Base-by-base conservation (phyloP, 805 yeast species). In the Cyberlindnera galapagoensis region DNA sequence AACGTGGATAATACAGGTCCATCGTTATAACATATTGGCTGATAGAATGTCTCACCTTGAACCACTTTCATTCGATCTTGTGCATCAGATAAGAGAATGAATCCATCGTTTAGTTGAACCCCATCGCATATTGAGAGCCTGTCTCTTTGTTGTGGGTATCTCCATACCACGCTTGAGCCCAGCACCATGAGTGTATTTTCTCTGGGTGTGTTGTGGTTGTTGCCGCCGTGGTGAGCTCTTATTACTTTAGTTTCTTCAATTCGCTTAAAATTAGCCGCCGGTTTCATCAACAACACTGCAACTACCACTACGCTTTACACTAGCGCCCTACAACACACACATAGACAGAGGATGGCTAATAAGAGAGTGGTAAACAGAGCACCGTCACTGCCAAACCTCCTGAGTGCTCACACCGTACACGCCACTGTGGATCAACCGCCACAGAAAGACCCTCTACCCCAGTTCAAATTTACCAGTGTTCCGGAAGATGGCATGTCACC, bases 1-100 rank as follows among this genome's bases (percentile, higher is more conserved):
- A 57, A 58, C 1, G 65, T 46, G 9, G 62, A 57, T 23, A 60
- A 55, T 2, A 59, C 51, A 0, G 70, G 70, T 2, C 41, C 44
- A 0, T 40, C 41, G 10, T 44, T 38, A 29, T 53, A 56, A 35
- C 71, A 66, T 14, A 43, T 42, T 19, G 66, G 59, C 17, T 25
- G 21, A 26, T 62, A 66, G 1, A 24, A 14, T 8, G 54, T 36
- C 15, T 30, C 23, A n/a, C n/a, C n/a, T 11, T 44, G 44, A 6
- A 49, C 34, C 18, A 43, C 45, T 10, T 39, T 27, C 12, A 49
- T 26, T 4, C 33, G 28, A 5, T 31, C 21, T 4, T 39, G 36
- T 1, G 49, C 21, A 9, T 40, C 38, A 4, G 37, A 28, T 10
- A 56, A 39, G 5, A 62, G 21, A 8, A 62, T 21, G 3, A 57